Evolutionary conservation across 2,329 filamentous ascomycete genomes (phyloP), one percentile per base, ranked within the genome.

Genomic region (Diplocarpon mali): DNA sequence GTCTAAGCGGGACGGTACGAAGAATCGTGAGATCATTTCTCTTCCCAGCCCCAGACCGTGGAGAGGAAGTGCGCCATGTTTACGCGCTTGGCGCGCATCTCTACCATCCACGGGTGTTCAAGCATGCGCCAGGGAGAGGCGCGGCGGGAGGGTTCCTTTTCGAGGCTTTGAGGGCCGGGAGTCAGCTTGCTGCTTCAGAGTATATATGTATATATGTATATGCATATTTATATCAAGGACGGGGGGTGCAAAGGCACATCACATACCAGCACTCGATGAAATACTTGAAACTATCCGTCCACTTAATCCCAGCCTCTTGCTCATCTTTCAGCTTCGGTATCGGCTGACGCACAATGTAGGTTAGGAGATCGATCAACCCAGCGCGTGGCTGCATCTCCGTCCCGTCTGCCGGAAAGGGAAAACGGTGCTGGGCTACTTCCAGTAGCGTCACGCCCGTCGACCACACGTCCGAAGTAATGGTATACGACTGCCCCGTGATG

Each of bases 261-360:
- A 80, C 86, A 62, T 76, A 96, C 90, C 92, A 96, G 77, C 89
- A 95, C 68, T 95, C 89, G 58, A 98, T 95, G 59, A 98, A 98
- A 64, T 95, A 95, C 65, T 98, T 98, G 68, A 98, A 96, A 61
- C 85, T 94, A 57, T 93, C 85, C 56, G 85, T 94, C 92, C 92
- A 98, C 61, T 82, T 83, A 55, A 98, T 93, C 47, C 82, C 81
- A 55, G 84, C 85, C 28, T 87, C 80, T 0, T 86, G 85, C 65
- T 98, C 92, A 56, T 98, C 92, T 66, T 95, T 96, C 52, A 98
- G 71, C 64, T 88, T 93, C 2, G 92, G 92, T 48, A 96, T 94
- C 3, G 86, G 83, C 64, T 98, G 92, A 54, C 87, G 81, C 36
- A 98, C 92, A 62, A 98, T 98, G 63, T 96, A 98, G 11, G 92